Percentiles rank a stretch among this genome's conserved stretches.
phyloP scores from a whole-genome alignment of 192 early-diverging fungal genomes.

The Coemansia sp. region DNA sequence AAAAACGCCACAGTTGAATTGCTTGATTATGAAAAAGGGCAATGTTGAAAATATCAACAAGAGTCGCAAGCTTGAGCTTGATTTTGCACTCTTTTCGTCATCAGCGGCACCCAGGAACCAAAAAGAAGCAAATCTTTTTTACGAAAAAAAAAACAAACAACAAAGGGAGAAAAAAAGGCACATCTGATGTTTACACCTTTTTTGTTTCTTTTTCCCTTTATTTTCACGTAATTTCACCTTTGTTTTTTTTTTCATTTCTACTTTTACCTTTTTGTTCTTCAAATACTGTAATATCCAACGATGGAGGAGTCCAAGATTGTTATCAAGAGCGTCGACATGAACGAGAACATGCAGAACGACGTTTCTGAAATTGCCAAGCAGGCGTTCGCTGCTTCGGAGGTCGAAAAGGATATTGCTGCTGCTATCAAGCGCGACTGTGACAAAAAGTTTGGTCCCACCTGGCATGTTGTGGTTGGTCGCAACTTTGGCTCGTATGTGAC shows the following conservation, averaged over 20 bases:
- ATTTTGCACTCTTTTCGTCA: not conserved
- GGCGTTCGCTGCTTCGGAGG: constrained; percentile 89
- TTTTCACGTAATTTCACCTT: not conserved
- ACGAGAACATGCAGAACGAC: constrained; percentile 93
- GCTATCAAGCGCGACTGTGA: constrained; percentile 98
- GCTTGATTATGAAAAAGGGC: no score
- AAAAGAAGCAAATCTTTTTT: constrained; percentile 6
- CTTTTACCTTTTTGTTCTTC: not conserved
- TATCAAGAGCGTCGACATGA: constrained; percentile 99
- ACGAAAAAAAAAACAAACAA: constrained; percentile 1
- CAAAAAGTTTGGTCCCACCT: constrained; percentile 95
- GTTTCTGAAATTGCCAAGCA: constrained; percentile 83
- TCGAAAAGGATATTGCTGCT: constrained; percentile 98
- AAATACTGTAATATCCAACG: not conserved
- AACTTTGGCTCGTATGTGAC: constrained; percentile 99
- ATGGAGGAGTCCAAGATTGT: constrained; percentile 76
- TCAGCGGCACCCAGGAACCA: not conserved
- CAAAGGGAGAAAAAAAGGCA: not conserved
- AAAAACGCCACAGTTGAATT: no score
- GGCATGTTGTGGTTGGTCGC: constrained; percentile 98
- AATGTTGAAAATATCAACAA: no score
- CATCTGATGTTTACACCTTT: constrained; percentile 8
- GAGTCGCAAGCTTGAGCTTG: no score
- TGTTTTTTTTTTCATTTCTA: constrained; percentile 18
- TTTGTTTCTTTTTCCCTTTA: constrained; percentile 1